Percentiles rank a stretch among this genome's conserved stretches.
Conservation (phyloP, 1,284 basidiomycete species). For the Fistulina hepatica region DNA sequence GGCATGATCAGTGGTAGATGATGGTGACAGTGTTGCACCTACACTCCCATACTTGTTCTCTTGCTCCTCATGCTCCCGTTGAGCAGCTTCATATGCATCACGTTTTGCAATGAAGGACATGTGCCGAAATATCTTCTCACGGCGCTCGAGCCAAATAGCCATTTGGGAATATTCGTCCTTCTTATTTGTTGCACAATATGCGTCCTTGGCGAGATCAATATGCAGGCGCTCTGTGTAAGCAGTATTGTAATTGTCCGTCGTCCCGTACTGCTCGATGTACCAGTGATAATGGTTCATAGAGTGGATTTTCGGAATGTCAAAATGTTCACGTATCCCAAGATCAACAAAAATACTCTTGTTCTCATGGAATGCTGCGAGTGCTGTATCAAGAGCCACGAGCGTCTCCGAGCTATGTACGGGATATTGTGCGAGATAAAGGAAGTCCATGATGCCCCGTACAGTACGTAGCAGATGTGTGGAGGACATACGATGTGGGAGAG, state of each 20-base stretch:
- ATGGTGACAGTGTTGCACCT: no score
- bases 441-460: constrained; percentile 18
- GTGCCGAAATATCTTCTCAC: constrained; percentile 20
- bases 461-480: constrained; percentile 6
- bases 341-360: constrained; percentile 18
- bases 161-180: constrained; percentile 27
- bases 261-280: constrained; percentile 15
- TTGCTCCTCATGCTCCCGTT: no score
- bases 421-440: constrained; percentile 21
- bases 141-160: constrained; percentile 24
- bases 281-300: constrained; percentile 8
- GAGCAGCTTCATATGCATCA: no score
- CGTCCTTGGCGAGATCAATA: constrained; percentile 15
- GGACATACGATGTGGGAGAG: no score
- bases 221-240: constrained; percentile 10
- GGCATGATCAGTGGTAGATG: no score
- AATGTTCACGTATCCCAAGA: constrained; percentile 18
- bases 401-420: constrained; percentile 17
- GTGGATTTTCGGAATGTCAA: constrained; percentile 24
- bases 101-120: no score
- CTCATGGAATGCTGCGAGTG: constrained; percentile 19
- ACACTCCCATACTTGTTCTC: no score
- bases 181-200: constrained; percentile 23
- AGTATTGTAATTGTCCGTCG: constrained; percentile 11
- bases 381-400: constrained; percentile 15